phyloP scores from a whole-genome alignment of 176 grass and related monocot species.

The Pontederia paniculata region DNA sequence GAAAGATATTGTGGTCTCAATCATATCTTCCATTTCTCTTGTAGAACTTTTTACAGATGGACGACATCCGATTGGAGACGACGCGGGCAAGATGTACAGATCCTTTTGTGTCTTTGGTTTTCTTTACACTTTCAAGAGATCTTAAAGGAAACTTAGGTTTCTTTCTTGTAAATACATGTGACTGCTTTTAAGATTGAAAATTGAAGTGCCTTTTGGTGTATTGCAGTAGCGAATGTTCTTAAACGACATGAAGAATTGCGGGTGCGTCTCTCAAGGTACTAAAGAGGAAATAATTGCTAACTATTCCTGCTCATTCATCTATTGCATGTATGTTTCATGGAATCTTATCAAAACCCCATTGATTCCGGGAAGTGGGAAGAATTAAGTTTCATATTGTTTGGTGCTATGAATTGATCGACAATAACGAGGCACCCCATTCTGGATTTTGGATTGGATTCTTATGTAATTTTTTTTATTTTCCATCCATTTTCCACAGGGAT shows the following conservation, averaged over 20 bases:
- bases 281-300: too few relatives aligned
- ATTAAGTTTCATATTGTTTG: neutral
- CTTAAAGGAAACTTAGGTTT: conserved; percentile 1
- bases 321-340: neutral
- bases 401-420: neutral
- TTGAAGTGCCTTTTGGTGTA: conserved; percentile 10
- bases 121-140: neutral
- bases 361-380: too few relatives aligned
- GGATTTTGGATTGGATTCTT: neutral
- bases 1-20: neutral
- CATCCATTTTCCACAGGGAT: conserved; percentile 40
- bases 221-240: conserved; percentile 42
- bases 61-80: conserved; percentile 48
- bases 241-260: conserved; percentile 68
- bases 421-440: too few relatives aligned
- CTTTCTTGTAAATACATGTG: conserved; percentile 1
- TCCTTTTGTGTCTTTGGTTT: neutral
- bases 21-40: neutral
- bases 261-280: conserved; percentile 57
- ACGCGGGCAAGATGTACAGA: conserved; percentile 40
- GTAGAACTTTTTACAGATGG: conserved; percentile 51
- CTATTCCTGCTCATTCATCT: neutral
- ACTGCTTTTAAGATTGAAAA: neutral
- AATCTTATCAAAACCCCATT: too few relatives aligned
- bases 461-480: conserved; percentile 9